phyloP scores from a whole-genome alignment of 192 early-diverging fungal species.

The Cladochytrium replicatum region DNA sequence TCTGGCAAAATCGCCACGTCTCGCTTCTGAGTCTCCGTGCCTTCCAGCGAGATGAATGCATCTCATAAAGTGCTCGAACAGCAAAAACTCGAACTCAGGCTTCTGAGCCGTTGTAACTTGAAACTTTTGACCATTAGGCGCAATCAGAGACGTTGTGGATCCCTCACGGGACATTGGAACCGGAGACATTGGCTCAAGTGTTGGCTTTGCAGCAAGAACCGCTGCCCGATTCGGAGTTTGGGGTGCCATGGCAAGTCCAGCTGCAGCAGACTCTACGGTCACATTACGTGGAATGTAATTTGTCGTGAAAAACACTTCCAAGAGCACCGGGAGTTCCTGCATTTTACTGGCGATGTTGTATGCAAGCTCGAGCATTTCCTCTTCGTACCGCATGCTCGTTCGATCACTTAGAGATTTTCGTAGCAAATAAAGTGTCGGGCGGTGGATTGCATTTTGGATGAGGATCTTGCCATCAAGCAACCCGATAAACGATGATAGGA shows the following conservation, averaged over 20 bases:
- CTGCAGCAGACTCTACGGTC: slow-evolving; percentile 33
- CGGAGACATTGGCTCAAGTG: slow-evolving; percentile 3
- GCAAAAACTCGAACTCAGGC: slow-evolving; percentile 61
- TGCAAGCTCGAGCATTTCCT: slow-evolving; percentile 60
- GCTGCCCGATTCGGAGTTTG: slow-evolving; percentile 5
- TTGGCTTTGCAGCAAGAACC: too few species aligned
- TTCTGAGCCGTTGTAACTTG: neutral
- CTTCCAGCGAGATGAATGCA: slow-evolving; percentile 86
- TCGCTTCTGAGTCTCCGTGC: slow-evolving; percentile 26
- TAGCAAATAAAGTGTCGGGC: slow-evolving; percentile 69
- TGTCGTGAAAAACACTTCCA: slow-evolving; percentile 68
- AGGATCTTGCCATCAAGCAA: slow-evolving; percentile 81
- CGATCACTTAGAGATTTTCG: slow-evolving; percentile 50
- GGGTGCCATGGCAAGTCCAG: slow-evolving; percentile 21
- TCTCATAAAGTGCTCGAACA: slow-evolving; percentile 80
- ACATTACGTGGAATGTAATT: slow-evolving; percentile 32
- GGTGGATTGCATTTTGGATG: slow-evolving; percentile 82
- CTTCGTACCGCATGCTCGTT: slow-evolving; percentile 44
- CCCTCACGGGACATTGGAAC: too few species aligned
- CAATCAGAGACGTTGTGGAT: too few species aligned
- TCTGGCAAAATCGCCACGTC: slow-evolving; percentile 63
- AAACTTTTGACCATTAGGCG: neutral
- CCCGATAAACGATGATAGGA: slow-evolving; percentile 69
- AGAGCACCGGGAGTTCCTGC: slow-evolving; percentile 58
- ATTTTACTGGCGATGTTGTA: slow-evolving; percentile 74